Base-by-base conservation (phyloP, 495 filamentous ascomycete genomes). In the Filosporella fistucella region DNA sequence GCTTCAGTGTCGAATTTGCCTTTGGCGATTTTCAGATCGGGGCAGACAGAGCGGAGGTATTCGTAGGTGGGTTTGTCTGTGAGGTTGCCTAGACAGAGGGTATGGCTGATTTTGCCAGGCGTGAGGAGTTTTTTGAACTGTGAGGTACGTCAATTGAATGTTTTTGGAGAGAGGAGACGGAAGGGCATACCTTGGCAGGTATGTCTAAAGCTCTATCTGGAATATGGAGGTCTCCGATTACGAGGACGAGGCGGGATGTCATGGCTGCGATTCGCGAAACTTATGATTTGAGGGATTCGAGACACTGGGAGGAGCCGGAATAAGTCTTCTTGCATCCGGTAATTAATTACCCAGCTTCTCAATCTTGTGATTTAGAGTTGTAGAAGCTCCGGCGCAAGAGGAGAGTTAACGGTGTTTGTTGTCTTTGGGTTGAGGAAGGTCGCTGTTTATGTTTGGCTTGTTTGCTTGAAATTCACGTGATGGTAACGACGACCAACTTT, bases 101-200 rank as follows among this genome's bases (percentile, higher is more conserved):
- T 97, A 66, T 99, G 93, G 51, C 86, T 87, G 61, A 99, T 99
- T 71, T 97, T 97, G 59, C 94, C 94, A 9, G 94, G 93, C 11
- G 90, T 86, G 56, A 99, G 83, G 65, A 99, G 93, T 64, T 96
- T 97, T 62, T 89, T 89, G 80, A 99, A 99, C 91, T 97, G 66
- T 30, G 26, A 37, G 40, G 13, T 35, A 42, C 38, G 56, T 59
- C 8, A 41, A 24, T 24, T 21, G 13, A 25, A n/a, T 45, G 49
- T 9, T 11, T 10, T 29, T 20, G 43, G 41, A 57, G 26, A 42
- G 47, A 40, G 22, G 32, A 35, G 21, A 40, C 48, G 36, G 32
- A 38, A 4, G 21, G 23, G 30, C 58, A 59, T 75, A 90, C 91
- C 80, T 96, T 95, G 62, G 84, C 75, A 36, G 91, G 91, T 55